Base-by-base conservation (phyloP, 495 filamentous ascomycete genomes). In the Talaromyces wortmannii region DNA sequence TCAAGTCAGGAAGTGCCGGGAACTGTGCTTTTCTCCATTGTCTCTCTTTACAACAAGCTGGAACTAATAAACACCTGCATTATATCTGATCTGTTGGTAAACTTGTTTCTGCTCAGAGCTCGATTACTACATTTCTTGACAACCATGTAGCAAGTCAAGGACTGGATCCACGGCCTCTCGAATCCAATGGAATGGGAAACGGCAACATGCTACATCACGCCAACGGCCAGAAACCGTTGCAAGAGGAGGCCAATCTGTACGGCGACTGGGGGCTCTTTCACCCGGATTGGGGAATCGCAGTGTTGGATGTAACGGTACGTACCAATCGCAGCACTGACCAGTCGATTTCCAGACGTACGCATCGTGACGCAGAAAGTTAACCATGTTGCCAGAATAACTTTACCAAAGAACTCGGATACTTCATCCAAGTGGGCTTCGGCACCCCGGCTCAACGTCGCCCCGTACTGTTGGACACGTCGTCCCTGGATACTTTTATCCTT, bases 401-500 rank as follows among this genome's bases (percentile, higher is more conserved):
- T 45, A 50, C 48, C 29, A 50, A 8, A 50, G 29, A 50, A 11
- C 48, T 50, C n/a, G 48, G 48, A 32, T 50, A 50, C 13, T 50
- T 50, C 43, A 52, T 57, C 52, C 13, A 50, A 53, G 55, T 60
- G 53, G 56, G 48, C 33, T 60, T 60, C 46, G 52, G 52, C 29
- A 32, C 36, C 29, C 52, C 31, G 5, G 23, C 52, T 47, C 52
- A 47, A 47, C 1, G 1, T 50, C 48, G 10, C 17, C 29, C 48
- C 48, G 29, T 50, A n/a, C 2, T 50, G 3, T 50, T 50, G 29
- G 48, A 50, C 13, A 50, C 48, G 3, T 50, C 48, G 48, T 50
- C 48, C 15, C 31, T 50, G 12, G 32, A 31, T 36, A 50, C 48
- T 33, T 50, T 31, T 17, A 50, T 50, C 31, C 48, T 50, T 50